Percentiles rank a stretch among this genome's conserved stretches.
These are phyloP conservation scores for Xylaria sp. DNA, from an alignment of 2,329 filamentous ascomycete genomes.

Conservation along the genomic window DNA sequence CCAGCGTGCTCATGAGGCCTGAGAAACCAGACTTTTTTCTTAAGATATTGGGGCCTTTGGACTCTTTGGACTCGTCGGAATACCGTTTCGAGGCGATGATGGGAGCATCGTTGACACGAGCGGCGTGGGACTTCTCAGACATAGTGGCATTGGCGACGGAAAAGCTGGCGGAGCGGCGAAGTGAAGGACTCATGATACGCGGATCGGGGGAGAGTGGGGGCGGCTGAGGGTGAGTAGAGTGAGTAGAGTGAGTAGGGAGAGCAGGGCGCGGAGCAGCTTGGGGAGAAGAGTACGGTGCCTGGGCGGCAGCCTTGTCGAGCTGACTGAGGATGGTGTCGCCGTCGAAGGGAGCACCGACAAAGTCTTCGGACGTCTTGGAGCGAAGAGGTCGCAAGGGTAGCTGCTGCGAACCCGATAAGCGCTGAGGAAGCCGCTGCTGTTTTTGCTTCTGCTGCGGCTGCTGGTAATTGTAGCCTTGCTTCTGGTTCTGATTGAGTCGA, in stretches of 20 bases:
- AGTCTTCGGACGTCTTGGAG: conserved; percentile 65
- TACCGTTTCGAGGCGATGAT: conserved; percentile 74
- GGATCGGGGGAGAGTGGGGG: conserved; percentile 60
- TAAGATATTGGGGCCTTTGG: conserved; percentile 67
- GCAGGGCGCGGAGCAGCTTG: conserved; percentile 50
- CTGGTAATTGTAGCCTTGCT: conserved; percentile 19
- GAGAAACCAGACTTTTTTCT: conserved; percentile 92
- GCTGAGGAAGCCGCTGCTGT: conserved; percentile 42
- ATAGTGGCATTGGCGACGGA: conserved; percentile 64
- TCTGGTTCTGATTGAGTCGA: conserved; percentile 18
- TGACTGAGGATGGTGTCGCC: conserved; percentile 70
- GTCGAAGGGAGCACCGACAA: conserved; percentile 75
- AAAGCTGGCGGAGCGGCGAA: conserved; percentile 76
- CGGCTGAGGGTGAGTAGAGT: conserved; percentile 47
- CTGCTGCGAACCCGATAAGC: conserved; percentile 50
- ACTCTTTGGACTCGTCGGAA: conserved; percentile 79
- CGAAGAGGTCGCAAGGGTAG: conserved; percentile 55
- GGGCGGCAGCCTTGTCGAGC: conserved; percentile 63
- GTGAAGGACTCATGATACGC: conserved; percentile 64
- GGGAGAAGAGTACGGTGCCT: conserved; percentile 47
- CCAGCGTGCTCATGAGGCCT: conserved; percentile 83
- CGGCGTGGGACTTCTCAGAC: conserved; percentile 57
- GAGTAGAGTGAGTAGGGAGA: conserved; percentile 42
- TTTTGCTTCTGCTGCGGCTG: conserved; percentile 26
- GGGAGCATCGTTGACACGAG: conserved; percentile 57